phyloP scores from a whole-genome alignment of 2,329 filamentous ascomycete species.

The Penicillium aurantiogriseum region DNA sequence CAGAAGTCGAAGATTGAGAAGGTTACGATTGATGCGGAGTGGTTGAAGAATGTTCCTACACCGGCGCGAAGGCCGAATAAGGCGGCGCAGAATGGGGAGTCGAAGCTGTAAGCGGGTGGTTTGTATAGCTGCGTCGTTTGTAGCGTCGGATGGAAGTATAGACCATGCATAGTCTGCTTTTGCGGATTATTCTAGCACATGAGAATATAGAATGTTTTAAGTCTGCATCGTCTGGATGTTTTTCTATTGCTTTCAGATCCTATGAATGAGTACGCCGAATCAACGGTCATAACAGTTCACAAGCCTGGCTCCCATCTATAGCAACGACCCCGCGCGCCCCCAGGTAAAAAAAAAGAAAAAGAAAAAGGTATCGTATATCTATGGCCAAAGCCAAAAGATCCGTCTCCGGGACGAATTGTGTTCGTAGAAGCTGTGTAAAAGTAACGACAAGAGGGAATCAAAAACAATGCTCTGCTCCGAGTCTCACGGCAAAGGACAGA shows the following conservation, averaged over 20 bases:
- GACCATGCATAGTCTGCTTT: not conserved
- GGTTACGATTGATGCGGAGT: constrained; percentile 56
- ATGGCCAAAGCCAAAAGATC: constrained; percentile 9
- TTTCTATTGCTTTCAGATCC: constrained; percentile 15
- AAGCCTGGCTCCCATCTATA: constrained; percentile 18
- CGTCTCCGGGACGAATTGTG: constrained; percentile 10
- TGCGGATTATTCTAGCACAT: not conserved
- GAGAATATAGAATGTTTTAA: not conserved
- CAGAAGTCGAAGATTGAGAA: constrained; percentile 54
- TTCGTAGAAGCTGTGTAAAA: not conserved
- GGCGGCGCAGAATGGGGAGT: constrained; percentile 10
- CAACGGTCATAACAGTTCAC: constrained; percentile 10
- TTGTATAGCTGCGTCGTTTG: not conserved
- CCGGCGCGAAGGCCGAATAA: constrained; percentile 31
- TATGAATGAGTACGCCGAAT: constrained; percentile 16
- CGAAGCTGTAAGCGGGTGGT: constrained; percentile 28
- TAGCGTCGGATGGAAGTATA: constrained; percentile 1
- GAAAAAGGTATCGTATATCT: constrained; percentile 8
- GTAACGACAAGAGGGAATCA: constrained; percentile 3
- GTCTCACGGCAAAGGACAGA: constrained; percentile 1
- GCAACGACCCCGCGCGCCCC: constrained; percentile 12
- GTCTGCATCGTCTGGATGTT: not conserved
- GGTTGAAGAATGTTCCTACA: constrained; percentile 43
- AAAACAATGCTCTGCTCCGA: constrained; percentile 5
- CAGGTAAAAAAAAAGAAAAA: not conserved